These are phyloP conservation scores for Achaetomiella virescens DNA, from an alignment of 495 filamentous ascomycete genomes.

Conservation along the genomic window DNA sequence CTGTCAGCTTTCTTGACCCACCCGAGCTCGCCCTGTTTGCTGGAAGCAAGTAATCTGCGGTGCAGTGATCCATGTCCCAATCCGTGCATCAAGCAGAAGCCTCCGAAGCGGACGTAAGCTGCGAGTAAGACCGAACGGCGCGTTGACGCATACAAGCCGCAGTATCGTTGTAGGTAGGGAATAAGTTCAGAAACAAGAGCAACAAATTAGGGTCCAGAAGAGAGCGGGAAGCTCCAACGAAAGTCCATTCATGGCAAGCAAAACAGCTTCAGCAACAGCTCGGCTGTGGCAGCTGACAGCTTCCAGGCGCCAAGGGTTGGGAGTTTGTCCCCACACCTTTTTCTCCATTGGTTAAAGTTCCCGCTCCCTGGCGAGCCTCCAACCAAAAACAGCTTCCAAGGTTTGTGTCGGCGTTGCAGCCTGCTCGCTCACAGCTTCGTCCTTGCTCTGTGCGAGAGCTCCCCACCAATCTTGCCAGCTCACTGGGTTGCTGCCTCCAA, in stretches of 20 bases:
- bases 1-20: not conserved
- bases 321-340: not conserved
- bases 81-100: not conserved
- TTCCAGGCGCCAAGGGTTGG: not conserved
- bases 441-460: not conserved
- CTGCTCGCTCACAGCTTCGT: conserved; percentile 2
- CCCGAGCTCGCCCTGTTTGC: not conserved
- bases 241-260: too few species aligned
- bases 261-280: too few species aligned
- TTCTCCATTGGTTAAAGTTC: not conserved
- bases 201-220: not conserved
- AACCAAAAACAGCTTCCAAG: not conserved
- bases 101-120: not conserved
- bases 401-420: not conserved
- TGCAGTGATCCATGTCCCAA: not conserved
- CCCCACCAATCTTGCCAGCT: not conserved
- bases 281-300: too few species aligned
- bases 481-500: conserved; percentile 9
- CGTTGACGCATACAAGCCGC: too few species aligned
- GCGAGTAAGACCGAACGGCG: not conserved
- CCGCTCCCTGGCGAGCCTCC: too few species aligned
- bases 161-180: too few species aligned
- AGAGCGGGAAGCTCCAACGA: not conserved
- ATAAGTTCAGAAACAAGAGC: too few species aligned
- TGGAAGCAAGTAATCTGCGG: not conserved